Percentiles rank a stretch among this genome's conserved stretches.
Conservation (phyloP, 768 basidiomycete genomes). For the Suillus fuscotomentosus region DNA sequence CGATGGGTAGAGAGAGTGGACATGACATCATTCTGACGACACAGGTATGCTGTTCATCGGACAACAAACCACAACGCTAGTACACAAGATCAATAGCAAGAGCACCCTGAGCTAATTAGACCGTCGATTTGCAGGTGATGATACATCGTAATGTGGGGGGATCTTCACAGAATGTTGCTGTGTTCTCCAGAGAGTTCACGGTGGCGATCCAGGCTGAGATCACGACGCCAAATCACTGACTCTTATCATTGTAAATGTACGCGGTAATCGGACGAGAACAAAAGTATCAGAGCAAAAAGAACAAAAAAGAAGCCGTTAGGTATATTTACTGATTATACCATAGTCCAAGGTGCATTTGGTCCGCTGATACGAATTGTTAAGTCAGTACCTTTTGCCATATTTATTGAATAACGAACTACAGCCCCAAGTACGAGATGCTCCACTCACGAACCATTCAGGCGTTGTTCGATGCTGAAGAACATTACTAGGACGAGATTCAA, state of each 20-base stretch:
- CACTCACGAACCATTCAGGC: not conserved
- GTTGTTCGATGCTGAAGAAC: not conserved
- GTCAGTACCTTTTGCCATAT: not conserved
- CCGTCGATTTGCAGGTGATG: not conserved
- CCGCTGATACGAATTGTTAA: not conserved
- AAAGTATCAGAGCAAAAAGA: not conserved
- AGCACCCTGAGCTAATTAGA: too few species aligned
- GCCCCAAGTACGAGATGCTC: not conserved
- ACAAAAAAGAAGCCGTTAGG: not conserved
- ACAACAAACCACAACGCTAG: not conserved
- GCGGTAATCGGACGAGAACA: not conserved
- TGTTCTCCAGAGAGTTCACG: not conserved
- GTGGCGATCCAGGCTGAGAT: not conserved
- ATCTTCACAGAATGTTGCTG: not conserved
- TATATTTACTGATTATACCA: not conserved
- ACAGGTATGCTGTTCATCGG: not conserved
- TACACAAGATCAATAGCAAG: not conserved
- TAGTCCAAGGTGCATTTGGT: not conserved
- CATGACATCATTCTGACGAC: conserved; percentile 3
- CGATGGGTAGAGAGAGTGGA: not conserved
- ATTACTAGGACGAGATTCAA: not conserved
- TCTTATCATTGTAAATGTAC: not conserved
- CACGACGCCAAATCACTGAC: not conserved
- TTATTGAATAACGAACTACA: not conserved
- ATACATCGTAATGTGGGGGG: not conserved